Percentiles rank a stretch among this genome's conserved stretches.
These are phyloP conservation scores for Mycena haematopus DNA, from an alignment of 768 basidiomycete species.

Conservation along the genomic window DNA sequence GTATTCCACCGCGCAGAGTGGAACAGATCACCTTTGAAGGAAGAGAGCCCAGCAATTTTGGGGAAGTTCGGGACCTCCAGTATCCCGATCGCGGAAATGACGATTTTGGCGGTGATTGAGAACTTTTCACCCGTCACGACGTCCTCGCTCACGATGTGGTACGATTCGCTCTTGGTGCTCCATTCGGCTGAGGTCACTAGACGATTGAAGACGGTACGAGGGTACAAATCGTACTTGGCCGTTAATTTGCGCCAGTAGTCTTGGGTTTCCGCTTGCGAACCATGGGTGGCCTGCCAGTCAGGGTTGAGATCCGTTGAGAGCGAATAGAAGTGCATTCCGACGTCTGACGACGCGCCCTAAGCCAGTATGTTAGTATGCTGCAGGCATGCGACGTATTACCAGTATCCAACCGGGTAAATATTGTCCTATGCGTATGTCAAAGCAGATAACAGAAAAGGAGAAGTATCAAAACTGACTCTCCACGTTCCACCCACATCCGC, in stretches of 20 bases:
- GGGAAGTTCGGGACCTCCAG: constrained; percentile 51
- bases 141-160: constrained; percentile 39
- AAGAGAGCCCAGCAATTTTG: constrained; percentile 40
- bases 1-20: constrained; percentile 60
- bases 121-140: constrained; percentile 38
- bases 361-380: constrained; percentile 33
- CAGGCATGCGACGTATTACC: not conserved
- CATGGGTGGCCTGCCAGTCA: constrained; percentile 51
- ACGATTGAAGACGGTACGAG: constrained; percentile 49
- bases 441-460: not conserved
- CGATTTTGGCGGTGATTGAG: constrained; percentile 47
- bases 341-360: constrained; percentile 55
- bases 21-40: constrained; percentile 56
- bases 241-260: constrained; percentile 50
- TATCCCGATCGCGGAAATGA: constrained; percentile 59
- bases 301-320: constrained; percentile 55
- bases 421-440: constrained; percentile 38
- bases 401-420: constrained; percentile 43
- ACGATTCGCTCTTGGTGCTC: constrained; percentile 41
- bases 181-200: constrained; percentile 54
- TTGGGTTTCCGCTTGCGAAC: constrained; percentile 48
- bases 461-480: constrained; percentile 45
- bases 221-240: constrained; percentile 48
- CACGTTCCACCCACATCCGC: constrained; percentile 34
- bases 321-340: constrained; percentile 50